Percentiles rank a stretch among this genome's conserved stretches.
phyloP scores from a whole-genome alignment of 1,139 yeast genomes.

The Debaryomyces udenii region DNA sequence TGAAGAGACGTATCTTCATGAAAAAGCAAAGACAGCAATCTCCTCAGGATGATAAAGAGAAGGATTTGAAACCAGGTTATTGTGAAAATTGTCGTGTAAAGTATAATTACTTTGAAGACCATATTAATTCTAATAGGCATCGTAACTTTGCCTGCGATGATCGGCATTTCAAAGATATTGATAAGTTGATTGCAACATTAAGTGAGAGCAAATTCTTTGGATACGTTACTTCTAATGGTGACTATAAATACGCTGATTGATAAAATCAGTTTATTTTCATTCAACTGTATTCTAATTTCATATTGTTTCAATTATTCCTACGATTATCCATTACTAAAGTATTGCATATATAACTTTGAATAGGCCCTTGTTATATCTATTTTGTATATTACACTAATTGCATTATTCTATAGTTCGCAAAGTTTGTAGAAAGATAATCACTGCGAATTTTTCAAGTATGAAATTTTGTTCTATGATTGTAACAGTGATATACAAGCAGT shows the following conservation, averaged over 20 bases:
- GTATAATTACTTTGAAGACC: conserved; percentile 80
- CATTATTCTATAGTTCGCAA: conserved; percentile 5
- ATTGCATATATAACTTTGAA: conserved; percentile 9
- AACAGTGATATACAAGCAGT: too few species aligned
- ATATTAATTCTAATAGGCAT: conserved; percentile 71
- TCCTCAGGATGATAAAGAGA: conserved; percentile 56
- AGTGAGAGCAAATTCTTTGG: conserved; percentile 48
- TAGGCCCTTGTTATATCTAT: conserved; percentile 2
- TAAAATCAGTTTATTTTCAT: neutral
- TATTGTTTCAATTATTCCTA: conserved; percentile 4
- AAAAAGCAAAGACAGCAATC: conserved; percentile 36
- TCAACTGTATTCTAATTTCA: conserved; percentile 2
- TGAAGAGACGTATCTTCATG: conserved; percentile 55
- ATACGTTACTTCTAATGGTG: conserved; percentile 49
- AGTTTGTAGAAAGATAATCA: conserved; percentile 1
- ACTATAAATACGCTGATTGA: conserved; percentile 28
- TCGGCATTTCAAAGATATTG: conserved; percentile 75
- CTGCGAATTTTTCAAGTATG: neutral
- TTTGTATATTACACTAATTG: conserved; percentile 9
- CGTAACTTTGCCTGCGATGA: conserved; percentile 77
- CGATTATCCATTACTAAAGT: conserved; percentile 1
- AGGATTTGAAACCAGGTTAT: conserved; percentile 61
- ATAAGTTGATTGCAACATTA: conserved; percentile 58
- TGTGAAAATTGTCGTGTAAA: conserved; percentile 94
- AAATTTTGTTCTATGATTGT: conserved; percentile 3